Percentiles rank a stretch among this genome's conserved stretches.
Conservation (phyloP, 306 rosid species). For the Cercis canadensis region DNA sequence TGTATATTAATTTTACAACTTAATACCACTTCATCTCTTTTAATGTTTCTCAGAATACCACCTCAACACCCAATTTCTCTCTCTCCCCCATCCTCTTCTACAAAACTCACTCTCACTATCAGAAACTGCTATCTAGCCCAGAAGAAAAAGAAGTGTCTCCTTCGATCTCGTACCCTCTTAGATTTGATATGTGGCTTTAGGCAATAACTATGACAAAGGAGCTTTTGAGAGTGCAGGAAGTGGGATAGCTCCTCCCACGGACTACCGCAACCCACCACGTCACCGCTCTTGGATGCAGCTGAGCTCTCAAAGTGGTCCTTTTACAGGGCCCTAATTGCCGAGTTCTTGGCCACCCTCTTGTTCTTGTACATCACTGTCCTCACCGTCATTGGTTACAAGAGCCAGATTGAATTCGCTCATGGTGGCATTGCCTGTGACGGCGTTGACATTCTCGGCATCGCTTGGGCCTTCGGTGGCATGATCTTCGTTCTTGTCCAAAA, state of each 20-base stretch:
- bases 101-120: too few species aligned
- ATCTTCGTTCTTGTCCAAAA: slow-evolving; percentile 57
- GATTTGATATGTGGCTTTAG: too few species aligned
- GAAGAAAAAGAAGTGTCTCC: too few species aligned
- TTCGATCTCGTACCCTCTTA: too few species aligned
- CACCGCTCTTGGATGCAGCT: slow-evolving; percentile 58
- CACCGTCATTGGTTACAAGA: slow-evolving; percentile 52
- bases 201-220: slow-evolving; percentile 59
- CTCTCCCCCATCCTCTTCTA: too few species aligned
- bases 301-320: slow-evolving; percentile 83
- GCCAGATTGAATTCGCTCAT: slow-evolving; percentile 15
- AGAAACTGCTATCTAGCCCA: too few species aligned
- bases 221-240: slow-evolving; percentile 31
- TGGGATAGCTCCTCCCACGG: slow-evolving; percentile 43
- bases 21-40: too few species aligned
- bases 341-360: slow-evolving; percentile 87
- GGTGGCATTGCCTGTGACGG: slow-evolving; percentile 17
- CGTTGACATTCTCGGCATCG: slow-evolving; percentile 58
- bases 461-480: slow-evolving; percentile 69
- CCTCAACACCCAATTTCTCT: too few species aligned
- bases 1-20: too few species aligned
- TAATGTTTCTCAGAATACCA: too few species aligned
- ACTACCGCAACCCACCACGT: slow-evolving; percentile 82
- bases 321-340: slow-evolving; percentile 81
- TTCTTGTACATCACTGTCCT: slow-evolving; percentile 68